Conservation (phyloP, 2,329 filamentous ascomycete species). For the Salinomyces thailandicus region DNA sequence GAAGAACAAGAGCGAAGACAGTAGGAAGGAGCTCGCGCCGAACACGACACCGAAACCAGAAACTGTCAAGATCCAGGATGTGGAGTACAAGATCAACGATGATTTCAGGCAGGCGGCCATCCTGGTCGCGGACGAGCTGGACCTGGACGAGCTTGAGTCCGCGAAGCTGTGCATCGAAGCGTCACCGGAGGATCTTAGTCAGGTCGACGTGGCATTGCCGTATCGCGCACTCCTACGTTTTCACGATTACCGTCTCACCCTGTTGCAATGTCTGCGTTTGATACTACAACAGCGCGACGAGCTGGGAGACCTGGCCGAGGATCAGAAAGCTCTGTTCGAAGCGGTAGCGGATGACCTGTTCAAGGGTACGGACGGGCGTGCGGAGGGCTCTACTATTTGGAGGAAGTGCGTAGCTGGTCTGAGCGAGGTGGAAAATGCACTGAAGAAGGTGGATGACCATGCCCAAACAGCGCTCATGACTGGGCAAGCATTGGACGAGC, state of each 20-base stretch:
- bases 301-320: conserved; percentile 28
- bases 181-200: conserved; percentile 44
- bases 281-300: conserved; percentile 50
- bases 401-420: conserved; percentile 67
- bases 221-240: conserved; percentile 78
- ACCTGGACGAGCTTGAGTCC: conserved; percentile 81
- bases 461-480: conserved; percentile 65
- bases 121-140: conserved; percentile 74
- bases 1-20: conserved; percentile 61
- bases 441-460: conserved; percentile 66
- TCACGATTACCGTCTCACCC: conserved; percentile 71
- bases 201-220: conserved; percentile 61
- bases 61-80: conserved; percentile 61
- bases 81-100: conserved; percentile 71
- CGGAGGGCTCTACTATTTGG: conserved; percentile 53
- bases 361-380: conserved; percentile 31
- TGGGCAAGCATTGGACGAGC: conserved; percentile 52
- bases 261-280: conserved; percentile 74
- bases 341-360: conserved; percentile 43
- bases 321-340: background rate
- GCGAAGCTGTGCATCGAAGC: conserved; percentile 61
- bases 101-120: conserved; percentile 77
- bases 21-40: conserved; percentile 61
- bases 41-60: conserved; percentile 37
- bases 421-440: conserved; percentile 63